Evolutionary conservation across 2,329 filamentous ascomycete genomes (phyloP).

Genomic region (Hypoxylon sp.): DNA sequence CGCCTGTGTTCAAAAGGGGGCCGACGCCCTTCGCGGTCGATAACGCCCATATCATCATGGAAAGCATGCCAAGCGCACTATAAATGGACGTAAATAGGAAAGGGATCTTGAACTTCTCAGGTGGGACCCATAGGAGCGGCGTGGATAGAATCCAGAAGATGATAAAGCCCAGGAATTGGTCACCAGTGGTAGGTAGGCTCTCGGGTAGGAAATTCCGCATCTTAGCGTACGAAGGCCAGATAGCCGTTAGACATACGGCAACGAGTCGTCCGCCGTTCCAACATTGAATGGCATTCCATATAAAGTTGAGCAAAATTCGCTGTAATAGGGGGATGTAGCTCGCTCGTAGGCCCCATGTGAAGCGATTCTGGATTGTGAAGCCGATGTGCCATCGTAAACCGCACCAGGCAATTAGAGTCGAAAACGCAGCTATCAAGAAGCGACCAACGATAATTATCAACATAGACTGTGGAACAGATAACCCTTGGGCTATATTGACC

Average conservation of each 20-base stretch:
- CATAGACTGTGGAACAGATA: slow-evolving; percentile 65
- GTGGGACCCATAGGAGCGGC: slow-evolving; percentile 65
- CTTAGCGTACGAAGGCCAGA: slow-evolving; percentile 62
- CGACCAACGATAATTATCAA: slow-evolving; percentile 62
- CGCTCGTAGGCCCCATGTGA: slow-evolving; percentile 64
- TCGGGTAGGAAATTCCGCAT: slow-evolving; percentile 63
- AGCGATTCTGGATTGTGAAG: slow-evolving; percentile 65
- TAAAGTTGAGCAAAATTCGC: slow-evolving; percentile 65
- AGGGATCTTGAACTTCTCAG: slow-evolving; percentile 64
- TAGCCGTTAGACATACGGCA: slow-evolving; percentile 60
- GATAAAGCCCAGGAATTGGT: slow-evolving; percentile 65
- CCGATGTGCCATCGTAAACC: slow-evolving; percentile 67
- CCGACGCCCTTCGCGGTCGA: slow-evolving; percentile 61
- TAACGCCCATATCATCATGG: slow-evolving; percentile 65
- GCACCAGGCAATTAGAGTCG: slow-evolving; percentile 62
- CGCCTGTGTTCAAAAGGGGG: slow-evolving; percentile 59
- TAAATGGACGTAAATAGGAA: slow-evolving; percentile 62
- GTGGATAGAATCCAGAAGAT: slow-evolving; percentile 66
- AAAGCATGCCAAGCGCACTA: slow-evolving; percentile 63
- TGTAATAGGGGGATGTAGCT: slow-evolving; percentile 65
- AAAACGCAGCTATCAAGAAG: slow-evolving; percentile 60
- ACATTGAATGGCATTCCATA: slow-evolving; percentile 65
- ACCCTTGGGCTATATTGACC: slow-evolving; percentile 55
- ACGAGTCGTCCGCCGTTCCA: slow-evolving; percentile 57
- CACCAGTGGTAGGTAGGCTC: slow-evolving; percentile 57